phyloP scores from a whole-genome alignment of 1,284 basidiomycete species.

The Tausonia pullulans region DNA sequence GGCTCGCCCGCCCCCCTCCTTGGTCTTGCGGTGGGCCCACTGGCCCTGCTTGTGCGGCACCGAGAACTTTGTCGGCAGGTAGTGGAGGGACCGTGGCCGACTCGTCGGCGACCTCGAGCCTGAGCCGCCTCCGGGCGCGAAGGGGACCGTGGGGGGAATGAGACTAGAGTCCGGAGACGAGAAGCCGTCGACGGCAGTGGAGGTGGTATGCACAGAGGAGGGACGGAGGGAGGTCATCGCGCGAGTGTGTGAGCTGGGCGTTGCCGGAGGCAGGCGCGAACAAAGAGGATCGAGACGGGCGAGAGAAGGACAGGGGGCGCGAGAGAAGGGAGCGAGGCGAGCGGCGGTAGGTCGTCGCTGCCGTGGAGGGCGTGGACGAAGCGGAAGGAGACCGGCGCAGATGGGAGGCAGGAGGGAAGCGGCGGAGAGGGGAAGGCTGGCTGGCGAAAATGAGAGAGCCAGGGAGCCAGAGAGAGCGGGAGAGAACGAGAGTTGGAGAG shows the following conservation, averaged over 20 bases:
- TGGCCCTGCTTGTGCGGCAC: slow-evolving; percentile 38
- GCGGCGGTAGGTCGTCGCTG: background rate
- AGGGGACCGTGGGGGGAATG: slow-evolving; percentile 9
- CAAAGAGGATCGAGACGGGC: background rate
- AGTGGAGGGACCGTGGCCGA: slow-evolving; percentile 46
- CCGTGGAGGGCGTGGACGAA: background rate
- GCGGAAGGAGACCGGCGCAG: background rate
- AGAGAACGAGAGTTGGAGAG: too few relatives aligned
- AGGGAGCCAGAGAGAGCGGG: too few relatives aligned
- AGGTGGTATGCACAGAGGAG: background rate
- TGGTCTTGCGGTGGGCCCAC: slow-evolving; percentile 31
- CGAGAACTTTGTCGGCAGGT: slow-evolving; percentile 55
- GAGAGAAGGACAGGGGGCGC: background rate
- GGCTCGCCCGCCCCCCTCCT: slow-evolving; percentile 13
- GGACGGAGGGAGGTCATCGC: background rate
- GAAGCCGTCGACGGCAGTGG: background rate
- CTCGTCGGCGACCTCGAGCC: slow-evolving; percentile 8
- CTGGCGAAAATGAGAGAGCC: too few relatives aligned
- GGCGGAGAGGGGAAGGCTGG: too few relatives aligned
- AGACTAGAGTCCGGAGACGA: background rate
- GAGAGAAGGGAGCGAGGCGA: background rate
- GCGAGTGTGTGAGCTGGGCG: background rate
- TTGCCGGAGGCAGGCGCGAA: background rate
- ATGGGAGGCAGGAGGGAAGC: too few relatives aligned
- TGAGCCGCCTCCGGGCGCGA: background rate